phyloP scores from a whole-genome alignment of 352 stramenopile genomes.

The Thalassiosira mediterranea region DNA sequence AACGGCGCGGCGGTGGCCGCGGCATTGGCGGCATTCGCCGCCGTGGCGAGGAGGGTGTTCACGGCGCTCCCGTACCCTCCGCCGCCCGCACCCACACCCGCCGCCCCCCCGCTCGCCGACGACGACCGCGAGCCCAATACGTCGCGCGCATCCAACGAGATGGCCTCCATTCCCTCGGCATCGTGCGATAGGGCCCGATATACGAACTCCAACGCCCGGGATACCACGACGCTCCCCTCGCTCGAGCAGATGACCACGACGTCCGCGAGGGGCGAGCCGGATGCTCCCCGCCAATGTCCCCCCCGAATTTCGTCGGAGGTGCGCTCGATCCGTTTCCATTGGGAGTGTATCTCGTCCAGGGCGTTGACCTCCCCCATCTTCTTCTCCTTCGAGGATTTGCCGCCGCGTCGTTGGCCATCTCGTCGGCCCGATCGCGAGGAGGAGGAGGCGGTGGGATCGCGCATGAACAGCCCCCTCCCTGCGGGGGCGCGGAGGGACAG shows the following conservation, averaged over 20 bases:
- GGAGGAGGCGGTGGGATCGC: too few relatives aligned
- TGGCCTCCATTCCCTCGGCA: not conserved
- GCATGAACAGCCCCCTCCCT: slow-evolving; percentile 32
- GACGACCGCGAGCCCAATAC: not conserved
- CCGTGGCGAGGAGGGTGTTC: not conserved
- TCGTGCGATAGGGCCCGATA: slow-evolving; percentile 59
- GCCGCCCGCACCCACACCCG: too few relatives aligned
- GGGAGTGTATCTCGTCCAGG: slow-evolving; percentile 63
- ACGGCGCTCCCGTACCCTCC: not conserved
- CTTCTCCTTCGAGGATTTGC: not conserved
- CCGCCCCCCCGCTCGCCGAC: not conserved
- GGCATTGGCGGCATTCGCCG: slow-evolving; percentile 12
- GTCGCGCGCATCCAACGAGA: slow-evolving; percentile 23
- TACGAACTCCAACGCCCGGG: slow-evolving; percentile 69
- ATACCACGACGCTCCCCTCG: slow-evolving; percentile 43
- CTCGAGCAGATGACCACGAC: slow-evolving; percentile 62
- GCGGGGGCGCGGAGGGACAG: slow-evolving; percentile 59
- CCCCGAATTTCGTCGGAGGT: slow-evolving; percentile 57
- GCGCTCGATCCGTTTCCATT: slow-evolving; percentile 68
- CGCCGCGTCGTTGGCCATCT: not conserved
- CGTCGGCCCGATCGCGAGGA: too few relatives aligned
- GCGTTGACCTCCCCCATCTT: slow-evolving; percentile 64
- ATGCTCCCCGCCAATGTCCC: slow-evolving; percentile 45
- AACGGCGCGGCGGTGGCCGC: slow-evolving; percentile 31
- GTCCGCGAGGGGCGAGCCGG: slow-evolving; percentile 63